Evolutionary conservation across 2,329 filamentous ascomycete genomes (phyloP).

Genomic region (Aspergillus ochraceus): DNA sequence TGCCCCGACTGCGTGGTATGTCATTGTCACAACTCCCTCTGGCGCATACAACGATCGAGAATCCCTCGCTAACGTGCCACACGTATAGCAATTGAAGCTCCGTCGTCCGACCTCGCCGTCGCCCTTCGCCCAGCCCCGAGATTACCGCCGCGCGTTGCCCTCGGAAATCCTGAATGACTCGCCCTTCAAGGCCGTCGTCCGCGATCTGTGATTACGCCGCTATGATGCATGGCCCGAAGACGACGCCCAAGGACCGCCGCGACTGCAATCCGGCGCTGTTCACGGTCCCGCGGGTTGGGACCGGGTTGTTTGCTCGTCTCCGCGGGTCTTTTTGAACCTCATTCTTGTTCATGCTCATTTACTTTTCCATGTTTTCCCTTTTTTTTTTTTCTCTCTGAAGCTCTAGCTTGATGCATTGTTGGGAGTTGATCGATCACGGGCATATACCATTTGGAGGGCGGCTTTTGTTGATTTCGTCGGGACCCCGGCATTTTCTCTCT

Average conservation of each 20-base stretch:
- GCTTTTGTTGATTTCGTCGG: constrained; percentile 18
- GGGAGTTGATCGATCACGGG: constrained; percentile 29
- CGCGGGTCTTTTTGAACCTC: constrained; percentile 2
- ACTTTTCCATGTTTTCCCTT: constrained; percentile 6
- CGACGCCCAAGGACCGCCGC: constrained; percentile 3
- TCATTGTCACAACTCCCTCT: constrained; percentile 13
- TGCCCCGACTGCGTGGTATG: constrained; percentile 48
- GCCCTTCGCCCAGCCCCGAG: constrained; percentile 42
- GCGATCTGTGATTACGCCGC: constrained; percentile 15
- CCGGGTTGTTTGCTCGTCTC: constrained; percentile 4
- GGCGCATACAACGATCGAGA: constrained; percentile 1
- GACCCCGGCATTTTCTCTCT: constrained; percentile 14
- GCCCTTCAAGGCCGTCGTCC: constrained; percentile 22
- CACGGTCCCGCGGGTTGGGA: constrained; percentile 21
- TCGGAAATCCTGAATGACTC: constrained; percentile 34
- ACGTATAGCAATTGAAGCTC: constrained; percentile 35
- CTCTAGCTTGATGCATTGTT: constrained; percentile 30
- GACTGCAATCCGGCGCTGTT: constrained; percentile 8
- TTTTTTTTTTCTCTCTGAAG: constrained; percentile 14
- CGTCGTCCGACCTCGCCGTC: constrained; percentile 40
- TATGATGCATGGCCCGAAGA: neutral
- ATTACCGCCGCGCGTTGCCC: constrained; percentile 36
- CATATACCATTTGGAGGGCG: constrained; percentile 25
- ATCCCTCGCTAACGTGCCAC: constrained; percentile 10
- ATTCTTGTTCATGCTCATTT: constrained; percentile 1